Evolutionary conservation across 768 basidiomycete genomes (phyloP).

Genomic region (Tylopilus intermedius): DNA sequence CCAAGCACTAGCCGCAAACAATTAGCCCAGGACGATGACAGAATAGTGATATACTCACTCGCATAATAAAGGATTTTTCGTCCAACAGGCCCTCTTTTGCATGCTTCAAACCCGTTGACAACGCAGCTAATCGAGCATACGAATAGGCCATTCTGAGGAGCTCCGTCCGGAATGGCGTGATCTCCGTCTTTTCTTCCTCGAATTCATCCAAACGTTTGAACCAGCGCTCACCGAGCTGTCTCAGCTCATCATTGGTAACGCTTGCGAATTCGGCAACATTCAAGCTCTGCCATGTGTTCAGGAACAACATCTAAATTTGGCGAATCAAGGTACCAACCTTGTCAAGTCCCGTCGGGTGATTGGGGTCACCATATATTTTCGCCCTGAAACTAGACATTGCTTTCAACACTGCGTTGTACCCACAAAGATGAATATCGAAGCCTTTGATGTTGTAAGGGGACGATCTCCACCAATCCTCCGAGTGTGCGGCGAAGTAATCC

Average conservation of each 20-base stretch:
- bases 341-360: slow-evolving; percentile 71
- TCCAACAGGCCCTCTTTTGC: slow-evolving; percentile 51
- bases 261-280: slow-evolving; percentile 63
- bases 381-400: slow-evolving; percentile 55
- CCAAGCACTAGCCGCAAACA: slow-evolving; percentile 46
- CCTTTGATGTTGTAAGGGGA: slow-evolving; percentile 64
- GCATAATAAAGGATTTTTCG: slow-evolving; percentile 60
- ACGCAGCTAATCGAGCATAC: slow-evolving; percentile 62
- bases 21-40: background rate
- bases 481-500: slow-evolving; percentile 73
- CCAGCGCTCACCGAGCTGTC: slow-evolving; percentile 53
- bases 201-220: slow-evolving; percentile 44
- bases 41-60: slow-evolving; percentile 41
- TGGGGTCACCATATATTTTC: slow-evolving; percentile 68
- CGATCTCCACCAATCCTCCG: slow-evolving; percentile 63
- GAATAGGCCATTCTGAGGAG: slow-evolving; percentile 59
- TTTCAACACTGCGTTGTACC: slow-evolving; percentile 71
- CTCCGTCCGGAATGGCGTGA: slow-evolving; percentile 57
- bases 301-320: background rate
- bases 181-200: slow-evolving; percentile 47
- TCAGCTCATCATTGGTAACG: slow-evolving; percentile 66
- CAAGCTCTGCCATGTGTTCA: slow-evolving; percentile 39
- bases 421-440: slow-evolving; percentile 78
- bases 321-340: slow-evolving; percentile 40
- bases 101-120: slow-evolving; percentile 77